Evolutionary conservation across 352 stramenopile species (phyloP).

Genomic region (Pythium angustatum): DNA sequence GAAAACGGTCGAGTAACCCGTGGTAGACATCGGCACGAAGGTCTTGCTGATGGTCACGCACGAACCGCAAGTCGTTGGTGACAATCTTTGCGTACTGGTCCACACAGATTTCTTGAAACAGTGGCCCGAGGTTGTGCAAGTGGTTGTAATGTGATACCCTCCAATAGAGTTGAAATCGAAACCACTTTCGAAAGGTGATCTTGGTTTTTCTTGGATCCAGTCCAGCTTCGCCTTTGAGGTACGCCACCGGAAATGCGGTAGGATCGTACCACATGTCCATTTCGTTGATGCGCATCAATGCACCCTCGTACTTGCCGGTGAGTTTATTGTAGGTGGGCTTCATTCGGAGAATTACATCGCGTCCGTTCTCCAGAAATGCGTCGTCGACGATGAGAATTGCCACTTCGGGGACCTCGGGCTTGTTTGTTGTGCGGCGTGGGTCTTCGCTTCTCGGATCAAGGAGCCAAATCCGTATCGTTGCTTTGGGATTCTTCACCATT

Average conservation of each 20-base stretch:
- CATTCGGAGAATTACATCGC: not conserved
- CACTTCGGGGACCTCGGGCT: not conserved
- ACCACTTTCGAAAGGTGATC: not conserved
- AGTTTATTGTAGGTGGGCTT: not conserved
- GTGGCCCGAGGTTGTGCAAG: not conserved
- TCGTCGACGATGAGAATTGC: not conserved
- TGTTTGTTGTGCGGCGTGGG: not conserved
- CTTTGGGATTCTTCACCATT: not conserved
- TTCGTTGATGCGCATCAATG: not conserved
- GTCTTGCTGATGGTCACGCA: not conserved
- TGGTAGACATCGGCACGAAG: not conserved
- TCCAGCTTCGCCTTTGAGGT: not conserved
- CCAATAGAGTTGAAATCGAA: not conserved
- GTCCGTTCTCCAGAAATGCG: not conserved
- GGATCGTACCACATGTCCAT: not conserved
- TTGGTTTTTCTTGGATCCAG: not conserved
- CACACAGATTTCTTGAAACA: not conserved
- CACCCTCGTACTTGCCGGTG: not conserved
- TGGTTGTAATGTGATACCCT: not conserved
- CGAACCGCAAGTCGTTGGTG: not conserved
- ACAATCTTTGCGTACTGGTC: conserved; percentile 3
- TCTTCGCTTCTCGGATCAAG: not conserved
- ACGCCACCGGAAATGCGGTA: not conserved
- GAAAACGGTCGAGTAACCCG: not conserved
- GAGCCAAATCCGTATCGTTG: not conserved